A percentile compares a stretch with the other conserved stretches of the same genome.
phyloP scores from a whole-genome alignment of 2,329 filamentous ascomycete species.

The Aspergillus tubingensis region DNA sequence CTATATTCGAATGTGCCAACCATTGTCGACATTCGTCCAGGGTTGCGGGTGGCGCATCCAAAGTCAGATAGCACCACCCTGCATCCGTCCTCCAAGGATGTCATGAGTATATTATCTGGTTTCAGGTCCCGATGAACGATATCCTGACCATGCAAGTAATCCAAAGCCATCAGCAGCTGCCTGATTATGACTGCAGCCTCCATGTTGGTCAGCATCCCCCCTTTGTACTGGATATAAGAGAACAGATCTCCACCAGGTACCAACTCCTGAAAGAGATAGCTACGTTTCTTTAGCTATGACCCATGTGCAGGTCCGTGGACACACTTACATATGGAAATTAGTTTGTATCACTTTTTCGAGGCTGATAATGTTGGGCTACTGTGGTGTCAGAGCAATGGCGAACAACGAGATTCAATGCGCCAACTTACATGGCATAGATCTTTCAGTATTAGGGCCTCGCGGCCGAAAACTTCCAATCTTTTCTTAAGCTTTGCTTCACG shows the following conservation, averaged over 20 bases:
- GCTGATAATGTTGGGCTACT: constrained; percentile 60
- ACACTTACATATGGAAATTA: constrained; percentile 51
- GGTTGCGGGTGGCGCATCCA: constrained; percentile 51
- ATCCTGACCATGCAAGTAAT: constrained; percentile 57
- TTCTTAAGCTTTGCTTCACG: constrained; percentile 7
- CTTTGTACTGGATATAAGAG: constrained; percentile 58
- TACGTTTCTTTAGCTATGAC: constrained; percentile 27
- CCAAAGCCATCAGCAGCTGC: constrained; percentile 59
- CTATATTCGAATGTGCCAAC: constrained; percentile 60
- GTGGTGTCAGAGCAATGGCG: constrained; percentile 4
- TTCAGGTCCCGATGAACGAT: constrained; percentile 66
- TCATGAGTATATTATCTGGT: constrained; percentile 64
- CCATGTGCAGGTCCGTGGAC: background rate
- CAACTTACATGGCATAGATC: constrained; percentile 53
- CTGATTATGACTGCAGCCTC: constrained; percentile 57
- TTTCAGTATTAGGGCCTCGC: constrained; percentile 51
- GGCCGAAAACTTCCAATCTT: constrained; percentile 37
- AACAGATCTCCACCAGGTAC: constrained; percentile 62
- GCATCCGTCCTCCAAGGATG: constrained; percentile 51
- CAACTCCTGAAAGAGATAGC: constrained; percentile 64
- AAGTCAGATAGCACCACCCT: constrained; percentile 64
- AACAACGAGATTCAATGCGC: background rate
- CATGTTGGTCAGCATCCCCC: constrained; percentile 49
- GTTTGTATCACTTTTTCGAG: constrained; percentile 60
- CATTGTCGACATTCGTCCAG: constrained; percentile 54